Conservation (phyloP, 129 eudicot genomes). For the sunflower (Helianthus annuus) region DNA sequence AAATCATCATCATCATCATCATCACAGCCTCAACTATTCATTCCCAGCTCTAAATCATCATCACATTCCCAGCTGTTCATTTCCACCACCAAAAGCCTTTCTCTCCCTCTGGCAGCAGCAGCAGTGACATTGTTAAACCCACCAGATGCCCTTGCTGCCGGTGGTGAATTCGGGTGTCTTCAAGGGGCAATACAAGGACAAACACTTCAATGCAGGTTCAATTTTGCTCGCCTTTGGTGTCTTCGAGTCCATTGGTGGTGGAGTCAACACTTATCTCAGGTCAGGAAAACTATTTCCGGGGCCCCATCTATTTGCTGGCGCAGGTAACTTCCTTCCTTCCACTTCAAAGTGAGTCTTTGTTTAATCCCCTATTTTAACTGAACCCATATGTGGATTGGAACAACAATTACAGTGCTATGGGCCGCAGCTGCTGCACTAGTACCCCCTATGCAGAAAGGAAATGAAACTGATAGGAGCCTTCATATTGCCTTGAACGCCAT, state of each 20-base stretch:
- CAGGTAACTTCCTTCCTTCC: too few species aligned
- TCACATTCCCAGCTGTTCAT: too few species aligned
- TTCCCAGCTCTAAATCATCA: constrained; percentile 9
- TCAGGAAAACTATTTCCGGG: constrained; percentile 96
- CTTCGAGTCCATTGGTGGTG: constrained; percentile 82
- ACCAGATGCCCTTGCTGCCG: constrained; percentile 87
- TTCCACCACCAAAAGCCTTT: too few species aligned
- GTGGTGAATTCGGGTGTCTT: constrained; percentile 78
- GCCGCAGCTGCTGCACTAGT: constrained; percentile 95
- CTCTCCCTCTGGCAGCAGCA: constrained; percentile 37
- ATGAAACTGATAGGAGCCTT: constrained; percentile 81
- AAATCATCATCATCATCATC: constrained; percentile 1
- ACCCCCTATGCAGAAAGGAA: constrained; percentile 97
- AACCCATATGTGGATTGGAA: constrained; percentile 14
- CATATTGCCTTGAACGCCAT: constrained; percentile 72
- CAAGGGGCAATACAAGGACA: constrained; percentile 84
- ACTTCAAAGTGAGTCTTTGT: too few species aligned
- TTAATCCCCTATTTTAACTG: too few species aligned
- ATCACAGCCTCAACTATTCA: constrained; percentile 19
- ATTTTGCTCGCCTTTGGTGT: constrained; percentile 89
- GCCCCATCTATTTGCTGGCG: constrained; percentile 88
- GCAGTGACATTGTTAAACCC: constrained; percentile 57
- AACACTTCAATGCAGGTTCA: constrained; percentile 96
- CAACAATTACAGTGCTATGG: constrained; percentile 88
- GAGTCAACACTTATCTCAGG: constrained; percentile 82